Base-by-base conservation (phyloP, 345 rosid species). In the Ricinus communis region DNA sequence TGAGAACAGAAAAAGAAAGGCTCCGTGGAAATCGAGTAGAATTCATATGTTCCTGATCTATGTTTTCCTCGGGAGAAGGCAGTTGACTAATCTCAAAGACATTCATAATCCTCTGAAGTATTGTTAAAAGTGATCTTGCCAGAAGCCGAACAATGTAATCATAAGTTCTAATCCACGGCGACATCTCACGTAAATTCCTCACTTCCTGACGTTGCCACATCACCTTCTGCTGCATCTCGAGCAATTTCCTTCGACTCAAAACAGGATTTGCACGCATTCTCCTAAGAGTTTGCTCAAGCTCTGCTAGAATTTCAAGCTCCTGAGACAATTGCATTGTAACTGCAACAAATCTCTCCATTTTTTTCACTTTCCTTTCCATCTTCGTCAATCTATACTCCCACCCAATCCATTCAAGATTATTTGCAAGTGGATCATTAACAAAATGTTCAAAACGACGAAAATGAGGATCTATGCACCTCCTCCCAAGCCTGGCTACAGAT, bases 351-450 rank as follows among this genome's bases (percentile, higher is more conserved):
- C 83, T 77, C 82, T 84, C 87, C 90, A 87, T 84, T 65, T 89
- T 85, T 80, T 85, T 89, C 60, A 87, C 85, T 78, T 80, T 85
- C 81, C 76, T 84, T 62, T 87, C 91, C 94, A 89, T 89, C 85
- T 87, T 87, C 78, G 83, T 84, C 74, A 71, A 67, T 62, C 77
- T 76, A 71, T 82, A 89, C 31, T 78, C 79, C 88, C 87, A 87
- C 14, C 88, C 85, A 52, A 51, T 43, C 94, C 94, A 89, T 22
- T 87, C 84, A 51, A 77, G 41, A 57, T 62, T 53, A n/a, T 77
- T 74, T 75, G 69, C 62, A 46, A 82, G 8, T 3, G 90, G 91
- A 40, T 84, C 87, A 28, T 69, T 43, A 28, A 87, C 51, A 75
- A 87, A 89, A 58, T 59, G 62, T 57, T 83, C 88, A 33, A 87